Evolutionary conservation across 495 filamentous ascomycete species (phyloP), one percentile per base, ranked within the genome.

Genomic region (Halenospora varia): DNA sequence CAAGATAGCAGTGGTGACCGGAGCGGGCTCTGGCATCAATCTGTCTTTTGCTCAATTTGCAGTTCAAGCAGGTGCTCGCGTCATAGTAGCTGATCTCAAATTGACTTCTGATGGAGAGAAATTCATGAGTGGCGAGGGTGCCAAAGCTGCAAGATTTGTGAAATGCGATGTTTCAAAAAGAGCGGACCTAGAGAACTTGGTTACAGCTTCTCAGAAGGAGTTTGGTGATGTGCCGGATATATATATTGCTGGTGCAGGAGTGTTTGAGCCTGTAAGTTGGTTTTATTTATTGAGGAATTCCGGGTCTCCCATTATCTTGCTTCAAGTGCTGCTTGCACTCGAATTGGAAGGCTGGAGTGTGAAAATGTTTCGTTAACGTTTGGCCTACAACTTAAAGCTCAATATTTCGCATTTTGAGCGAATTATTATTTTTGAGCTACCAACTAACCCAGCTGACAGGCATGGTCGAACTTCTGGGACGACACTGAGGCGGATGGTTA

Each of bases 131-230:
- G 19, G 1, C 1, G 51, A 60, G 50, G 19, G 25, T 15, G 64
- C 64, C 13, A 44, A 57, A 6, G 53, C 49, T 29, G 63, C 66
- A 19, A 22, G 63, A 20, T 75, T 73, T 58, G 35, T 53, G 22
- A 59, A 62, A 48, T 68, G 63, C 39, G 70, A 75, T 55, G 71
- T 74, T 10, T 55, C 69, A 8, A 56, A 68, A 26, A 68, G 73
- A 61, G 51, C 53, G 4, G 50, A 69, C 9, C 61, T 74, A 3
- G 25, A 63, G 25, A 54, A 62, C 13, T 53, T 74, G 29, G 59
- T 72, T 10, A 49, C 48, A n/a, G 44, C 57, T 0, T 64, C 69
- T 3, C 57, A 67, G 35, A 25, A 64, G 42, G 53, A 71, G 23
- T 73, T 68, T 60, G 56, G 62, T 24, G 68, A 67, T 48, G 67